Evolutionary conservation across 257 asterid genomes (phyloP).

Genomic region (Solanum rostratum): DNA sequence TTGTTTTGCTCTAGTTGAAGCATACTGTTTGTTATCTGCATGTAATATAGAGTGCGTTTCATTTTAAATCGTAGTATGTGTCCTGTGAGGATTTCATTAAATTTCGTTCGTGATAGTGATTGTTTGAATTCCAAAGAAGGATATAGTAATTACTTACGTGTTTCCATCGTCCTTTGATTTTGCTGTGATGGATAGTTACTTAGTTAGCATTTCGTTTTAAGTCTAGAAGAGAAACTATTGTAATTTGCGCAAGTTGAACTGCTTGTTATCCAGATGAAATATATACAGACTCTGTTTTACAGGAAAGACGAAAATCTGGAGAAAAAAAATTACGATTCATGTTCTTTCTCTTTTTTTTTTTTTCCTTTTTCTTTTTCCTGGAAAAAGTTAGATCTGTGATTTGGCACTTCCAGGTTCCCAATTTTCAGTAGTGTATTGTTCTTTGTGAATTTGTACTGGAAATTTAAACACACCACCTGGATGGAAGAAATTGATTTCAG

Average conservation of each 20-base stretch:
- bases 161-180: not conserved
- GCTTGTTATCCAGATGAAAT: not conserved
- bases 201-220: not conserved
- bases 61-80: not conserved
- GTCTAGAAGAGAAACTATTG: not conserved
- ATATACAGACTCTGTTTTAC: not conserved
- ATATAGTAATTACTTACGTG: not conserved
- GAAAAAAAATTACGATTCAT: not conserved
- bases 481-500: not conserved
- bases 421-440: not conserved
- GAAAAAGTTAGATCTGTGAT: not conserved
- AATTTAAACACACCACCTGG: not conserved
- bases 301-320: not conserved
- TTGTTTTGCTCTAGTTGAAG: not conserved
- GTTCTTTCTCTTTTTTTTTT: not conserved
- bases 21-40: not conserved
- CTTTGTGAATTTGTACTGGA: not conserved
- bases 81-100: not conserved
- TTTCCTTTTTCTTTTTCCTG: no score
- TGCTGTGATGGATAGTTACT: not conserved
- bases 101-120: not conserved
- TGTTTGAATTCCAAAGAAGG: not conserved
- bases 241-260: not conserved
- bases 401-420: not conserved
- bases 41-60: not conserved